Base-by-base conservation (phyloP, 768 basidiomycete species). In the Phylloporus sp. region DNA sequence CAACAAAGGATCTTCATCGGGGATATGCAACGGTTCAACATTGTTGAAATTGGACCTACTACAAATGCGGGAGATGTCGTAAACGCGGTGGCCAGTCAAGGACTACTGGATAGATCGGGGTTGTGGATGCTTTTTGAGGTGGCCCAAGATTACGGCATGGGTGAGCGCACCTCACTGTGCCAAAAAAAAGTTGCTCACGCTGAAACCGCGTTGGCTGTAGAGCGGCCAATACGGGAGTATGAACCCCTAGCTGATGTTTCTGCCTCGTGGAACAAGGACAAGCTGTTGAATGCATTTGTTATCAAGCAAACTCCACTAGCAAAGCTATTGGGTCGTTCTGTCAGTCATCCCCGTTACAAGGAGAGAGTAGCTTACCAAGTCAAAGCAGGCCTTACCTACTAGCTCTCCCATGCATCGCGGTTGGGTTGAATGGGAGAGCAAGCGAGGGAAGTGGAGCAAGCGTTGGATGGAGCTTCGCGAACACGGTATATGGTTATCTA, bases 401-500 rank as follows among this genome's bases (percentile, higher is more conserved):
- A 69, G 68, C 52, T 72, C 74, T 22, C 75, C 77, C 45, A 66
- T 58, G 4, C 61, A 72, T 55, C 72, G 77, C 35, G 78, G 86
- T 6, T 93, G 84, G 61, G 82, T 97, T 23, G 90, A 97, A 66
- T 89, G 85, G 80, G 91, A 95, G 73, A 76, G 75, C 40, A 97
- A 95, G 72, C 82, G 86, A 53, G 93, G 93, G 31, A 97, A 97
- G 70, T 99, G 95, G 97, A 86, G 76, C 50, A 97, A 97, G 70
- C 81, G 92, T 29, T 95, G 86, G 82, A 75, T 99, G 64, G 83
- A 86, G 60, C 79, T 97, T 23, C 79, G 90, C 43, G 92, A 95
- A 61, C 91, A 95, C 57, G 80, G 82, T 53, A 64, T 98, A 48
- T 95, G 85, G 79, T 65, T 95, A 32, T 86, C 91, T 27, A 98